Evolutionary conservation across 495 filamentous ascomycete species (phyloP), one percentile per base, ranked within the genome.

Genomic region (Penicillium roqueforti): DNA sequence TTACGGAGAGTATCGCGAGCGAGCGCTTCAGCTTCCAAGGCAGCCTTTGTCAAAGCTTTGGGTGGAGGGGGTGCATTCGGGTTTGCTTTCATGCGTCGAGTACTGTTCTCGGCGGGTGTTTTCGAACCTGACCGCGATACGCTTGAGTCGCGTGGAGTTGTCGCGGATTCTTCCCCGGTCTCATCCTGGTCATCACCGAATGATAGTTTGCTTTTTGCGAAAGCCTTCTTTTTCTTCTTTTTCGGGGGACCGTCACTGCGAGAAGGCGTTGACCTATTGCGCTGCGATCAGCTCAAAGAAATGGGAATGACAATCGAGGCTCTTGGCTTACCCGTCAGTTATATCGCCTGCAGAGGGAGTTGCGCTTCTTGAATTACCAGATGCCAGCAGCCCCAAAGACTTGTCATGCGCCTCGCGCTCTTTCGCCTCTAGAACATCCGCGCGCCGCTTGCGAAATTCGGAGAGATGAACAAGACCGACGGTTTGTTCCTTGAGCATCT

Each of bases 391-490:
- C 10, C 79, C 79, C 1, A 77, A 61, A n/a, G 79, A 69, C 53
- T 79, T 75, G 37, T 83, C 80, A 59, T 89, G 83, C 3, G 86
- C 87, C 66, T 93, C 90, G 53, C 88, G 81, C 60, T 91, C 87
- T 65, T 92, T 92, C 65, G 90, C 88, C 70, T 97, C 93, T 28
- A 95, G 76, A 25, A 92, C 89, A 69, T 98, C 90, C 58, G 91
- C 92, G 69, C 93, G 91, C 36, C 93, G 86, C 72, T 98, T 97
- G 69, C 93, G 91, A 75, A 97, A 98, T 67, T 97, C 93, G 59
- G 85, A 88, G 37, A 97, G 84, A 51, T 89, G 80, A 39, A 97
- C 93, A 13, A 98, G 84, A 40, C 93, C 93, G 48, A 96, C 91
- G 1, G 93, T 98, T 66, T 91, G 87, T 36, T 86, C 90, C 58